Base-by-base conservation (phyloP, 805 yeast genomes). In the Barnettozyma vustinii region DNA sequence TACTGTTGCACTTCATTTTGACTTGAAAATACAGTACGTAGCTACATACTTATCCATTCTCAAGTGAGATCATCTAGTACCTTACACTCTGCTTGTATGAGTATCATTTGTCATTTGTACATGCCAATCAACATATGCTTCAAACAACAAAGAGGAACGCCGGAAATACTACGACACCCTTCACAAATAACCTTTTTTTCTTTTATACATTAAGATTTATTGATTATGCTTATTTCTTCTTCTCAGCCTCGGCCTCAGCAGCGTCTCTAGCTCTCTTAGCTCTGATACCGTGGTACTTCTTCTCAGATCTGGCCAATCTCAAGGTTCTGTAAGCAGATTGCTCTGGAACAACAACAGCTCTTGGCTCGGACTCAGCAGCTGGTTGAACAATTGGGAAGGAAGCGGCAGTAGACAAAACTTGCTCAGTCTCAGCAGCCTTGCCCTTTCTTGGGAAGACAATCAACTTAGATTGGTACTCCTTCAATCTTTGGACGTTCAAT, bases 201-300 rank as follows among this genome's bases (percentile, higher is more conserved):
- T 53, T 54, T 55, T 55, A 56, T 57, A 56, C 59, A 57, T 54
- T 51, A 52, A 51, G 48, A 44, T 40, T 48, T 44, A 48, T 48
- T 48, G 47, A 48, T 48, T 48, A 48, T 48, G 51, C 51, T 48
- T 87, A 88, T 84, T 89, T 89, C 89, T 90, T 90, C 91, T 90
- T 90, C 69, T 90, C 97, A 79, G 95, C 96, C 80, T 91, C 98
- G 74, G 97, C 98, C 79, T 88, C 97, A 74, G 97, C 97, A 81
- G 81, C 82, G 64, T 91, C 97, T 72, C 74, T 83, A 69, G 96
- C 96, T 80, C 97, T 87, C 95, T 92, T 94, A 73, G 84, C 98
- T 79, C 96, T 90, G 79, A 81, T 79, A 82, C 99, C 99, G 74
- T 75, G 80, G 86, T 80, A 86, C 76, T 81, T 89, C 83, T 92